Conservation (phyloP, 2,329 filamentous ascomycete species). For the Colletotrichum destructivum region DNA sequence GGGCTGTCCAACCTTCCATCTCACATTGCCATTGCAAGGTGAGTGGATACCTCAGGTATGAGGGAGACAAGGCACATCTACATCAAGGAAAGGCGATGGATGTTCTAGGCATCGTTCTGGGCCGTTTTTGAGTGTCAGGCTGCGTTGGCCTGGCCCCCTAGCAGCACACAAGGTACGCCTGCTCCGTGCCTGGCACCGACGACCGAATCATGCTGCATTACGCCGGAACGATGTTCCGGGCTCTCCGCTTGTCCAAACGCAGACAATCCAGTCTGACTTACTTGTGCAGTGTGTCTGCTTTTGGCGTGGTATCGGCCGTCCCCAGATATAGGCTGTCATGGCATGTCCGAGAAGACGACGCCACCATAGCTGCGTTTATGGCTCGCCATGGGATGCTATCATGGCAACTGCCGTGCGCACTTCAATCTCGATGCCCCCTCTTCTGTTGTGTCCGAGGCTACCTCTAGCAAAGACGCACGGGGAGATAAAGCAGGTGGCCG, state of each 20-base stretch:
- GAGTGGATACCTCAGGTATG: neutral
- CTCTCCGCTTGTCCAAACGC: conserved; percentile 1
- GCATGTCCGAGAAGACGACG: conserved; percentile 10
- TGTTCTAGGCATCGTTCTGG: conserved; percentile 16
- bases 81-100: neutral
- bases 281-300: neutral
- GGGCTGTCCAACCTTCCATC: neutral
- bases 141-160: conserved; percentile 14
- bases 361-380: neutral
- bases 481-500: neutral
- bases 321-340: neutral
- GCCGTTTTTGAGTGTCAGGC: conserved; percentile 34
- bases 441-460: neutral
- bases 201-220: neutral
- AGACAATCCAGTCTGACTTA: neutral
- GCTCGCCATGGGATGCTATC: neutral
- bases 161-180: neutral
- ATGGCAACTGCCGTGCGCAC: conserved; percentile 10
- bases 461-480: neutral
- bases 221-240: too few species aligned
- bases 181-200: conserved; percentile 2
- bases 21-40: neutral
- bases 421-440: conserved; percentile 16
- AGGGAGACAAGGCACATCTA: too few species aligned
- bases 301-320: neutral